Evolutionary conservation across 495 filamentous ascomycete species (phyloP), one percentile per base, ranked within the genome.

Genomic region (Xylaria cubensis): DNA sequence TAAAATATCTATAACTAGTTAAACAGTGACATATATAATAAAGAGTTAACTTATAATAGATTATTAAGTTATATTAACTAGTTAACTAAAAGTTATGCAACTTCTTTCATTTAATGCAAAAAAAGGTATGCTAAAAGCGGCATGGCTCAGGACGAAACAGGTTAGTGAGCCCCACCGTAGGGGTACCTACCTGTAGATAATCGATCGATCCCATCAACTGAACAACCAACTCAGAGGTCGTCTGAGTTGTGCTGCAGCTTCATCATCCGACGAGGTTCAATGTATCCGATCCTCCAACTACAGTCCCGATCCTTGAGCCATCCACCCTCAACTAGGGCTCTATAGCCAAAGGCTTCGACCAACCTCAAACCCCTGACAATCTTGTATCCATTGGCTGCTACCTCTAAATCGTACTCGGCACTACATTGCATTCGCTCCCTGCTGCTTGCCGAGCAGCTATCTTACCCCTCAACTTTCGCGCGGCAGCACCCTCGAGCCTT

Each of bases 211-310:
- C 19, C 19, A n/a, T 26, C 21, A 56, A 32, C 26, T 56, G 17
- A 56, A 12, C 53, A 56, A 56, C 44, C 64, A 53, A 44, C 61
- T 29, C 44, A 29, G 36, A 39, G 36, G 34, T 29, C 58, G 34
- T 29, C 58, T 61, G 58, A 61, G 55, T 2, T 17, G 44, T 41
- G 32, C 65, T 36, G 50, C 21, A 67, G 34, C 65, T 64, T 26
- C 62, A 63, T 70, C 68, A 63, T 59, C 53, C 56, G 59, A 56
- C 21, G 1, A 64, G 44, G 70, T 44, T 65, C 74, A 74, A 64
- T 74, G 77, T 77, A 69, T 73, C 72, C 73, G 75, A 78, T 78
- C 77, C 66, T 62, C 70, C 48, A 72, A 72, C 75, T 67, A 21
- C 73, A 73, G 67, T 61, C 69, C 74, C 76, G 74, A 78, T 76